Conservation (phyloP, 2,329 filamentous ascomycete genomes). For the Beauveria brongniartii region DNA sequence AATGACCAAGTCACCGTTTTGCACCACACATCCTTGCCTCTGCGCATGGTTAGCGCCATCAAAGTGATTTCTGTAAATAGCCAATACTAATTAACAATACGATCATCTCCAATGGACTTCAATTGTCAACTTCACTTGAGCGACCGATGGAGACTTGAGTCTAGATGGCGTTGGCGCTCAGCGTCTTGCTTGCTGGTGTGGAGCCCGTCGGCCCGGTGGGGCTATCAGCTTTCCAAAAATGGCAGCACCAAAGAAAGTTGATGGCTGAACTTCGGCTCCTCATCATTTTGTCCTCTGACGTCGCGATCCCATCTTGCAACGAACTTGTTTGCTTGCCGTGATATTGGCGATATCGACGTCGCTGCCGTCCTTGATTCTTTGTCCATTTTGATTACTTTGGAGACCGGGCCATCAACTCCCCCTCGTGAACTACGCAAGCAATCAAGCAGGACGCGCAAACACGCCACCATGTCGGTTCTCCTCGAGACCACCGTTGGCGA, state of each 20-base stretch:
- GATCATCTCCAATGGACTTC: not conserved
- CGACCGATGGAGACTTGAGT: not conserved
- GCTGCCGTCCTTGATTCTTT: not conserved
- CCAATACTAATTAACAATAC: not conserved
- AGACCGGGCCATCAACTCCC: too few relatives aligned
- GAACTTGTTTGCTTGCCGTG: not conserved
- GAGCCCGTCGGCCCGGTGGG: not conserved
- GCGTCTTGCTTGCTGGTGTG: not conserved
- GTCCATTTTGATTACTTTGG: not conserved
- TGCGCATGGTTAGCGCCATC: too few relatives aligned
- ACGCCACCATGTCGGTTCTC: constrained; percentile 72
- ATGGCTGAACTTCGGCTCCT: not conserved
- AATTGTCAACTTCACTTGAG: not conserved
- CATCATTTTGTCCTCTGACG: not conserved
- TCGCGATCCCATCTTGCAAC: not conserved
- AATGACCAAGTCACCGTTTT: constrained; percentile 6
- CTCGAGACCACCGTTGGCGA: constrained; percentile 90
- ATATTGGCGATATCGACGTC: not conserved
- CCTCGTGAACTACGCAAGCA: not conserved
- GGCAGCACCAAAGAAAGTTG: not conserved
- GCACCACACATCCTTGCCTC: not conserved
- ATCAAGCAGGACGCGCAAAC: not conserved
- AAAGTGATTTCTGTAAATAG: too few relatives aligned
- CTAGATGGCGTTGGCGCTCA: not conserved
- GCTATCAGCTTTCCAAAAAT: not conserved